Conservation (phyloP, 805 yeast genomes). For the Cyberlindnera amylophila region DNA sequence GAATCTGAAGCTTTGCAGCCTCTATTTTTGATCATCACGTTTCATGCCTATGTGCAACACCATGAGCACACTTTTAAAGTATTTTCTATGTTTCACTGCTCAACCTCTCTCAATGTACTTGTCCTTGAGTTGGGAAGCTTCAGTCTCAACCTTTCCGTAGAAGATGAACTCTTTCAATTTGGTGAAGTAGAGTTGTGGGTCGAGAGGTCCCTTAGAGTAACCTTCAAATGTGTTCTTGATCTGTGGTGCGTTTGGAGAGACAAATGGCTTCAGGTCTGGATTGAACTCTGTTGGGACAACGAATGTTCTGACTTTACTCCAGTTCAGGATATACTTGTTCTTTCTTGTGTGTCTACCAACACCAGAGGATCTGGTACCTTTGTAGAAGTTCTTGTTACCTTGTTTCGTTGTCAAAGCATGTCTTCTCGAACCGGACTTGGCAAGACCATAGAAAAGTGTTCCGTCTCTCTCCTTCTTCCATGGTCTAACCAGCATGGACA, state of each 20-base stretch:
- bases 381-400: slow-evolving; percentile 91
- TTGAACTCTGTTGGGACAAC: slow-evolving; percentile 63
- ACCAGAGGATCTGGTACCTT: slow-evolving; percentile 96
- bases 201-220: slow-evolving; percentile 65
- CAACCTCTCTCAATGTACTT: slow-evolving; percentile 32
- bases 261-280: slow-evolving; percentile 63
- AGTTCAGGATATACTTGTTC: slow-evolving; percentile 76
- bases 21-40: slow-evolving; percentile 1
- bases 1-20: neutral
- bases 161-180: slow-evolving; percentile 74
- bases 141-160: slow-evolving; percentile 54
- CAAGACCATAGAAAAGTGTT: slow-evolving; percentile 72
- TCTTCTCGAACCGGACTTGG: slow-evolving; percentile 80
- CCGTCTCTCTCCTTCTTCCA: slow-evolving; percentile 88
- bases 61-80: too few species aligned
- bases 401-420: slow-evolving; percentile 83
- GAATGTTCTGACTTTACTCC: slow-evolving; percentile 85
- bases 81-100: neutral
- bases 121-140: slow-evolving; percentile 23
- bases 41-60: neutral
- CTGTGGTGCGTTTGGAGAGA: slow-evolving; percentile 68
- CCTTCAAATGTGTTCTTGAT: slow-evolving; percentile 68
- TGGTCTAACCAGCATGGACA: slow-evolving; percentile 64
- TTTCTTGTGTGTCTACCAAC: slow-evolving; percentile 73
- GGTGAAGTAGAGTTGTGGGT: slow-evolving; percentile 66